These are phyloP conservation scores for Claviceps sorghi DNA, from an alignment of 2,329 filamentous ascomycete species.

Conservation along the genomic window DNA sequence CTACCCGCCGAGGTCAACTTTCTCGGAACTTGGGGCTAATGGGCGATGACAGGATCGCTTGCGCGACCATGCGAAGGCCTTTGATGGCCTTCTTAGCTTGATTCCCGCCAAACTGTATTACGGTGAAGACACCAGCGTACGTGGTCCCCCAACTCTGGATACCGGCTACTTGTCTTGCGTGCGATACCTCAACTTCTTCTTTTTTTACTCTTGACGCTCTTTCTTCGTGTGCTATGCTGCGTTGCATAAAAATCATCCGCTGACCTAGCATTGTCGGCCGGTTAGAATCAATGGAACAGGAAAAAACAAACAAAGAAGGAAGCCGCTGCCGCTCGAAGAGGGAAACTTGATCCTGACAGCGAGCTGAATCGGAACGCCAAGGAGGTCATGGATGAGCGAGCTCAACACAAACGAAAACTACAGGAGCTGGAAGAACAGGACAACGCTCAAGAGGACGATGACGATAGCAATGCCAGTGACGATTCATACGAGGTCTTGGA, in stretches of 20 bases:
- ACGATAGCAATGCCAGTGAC: constrained; percentile 29
- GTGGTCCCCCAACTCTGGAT: constrained; percentile 22
- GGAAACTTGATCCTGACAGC: constrained; percentile 83
- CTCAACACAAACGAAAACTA: constrained; percentile 66
- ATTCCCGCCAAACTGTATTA: constrained; percentile 89
- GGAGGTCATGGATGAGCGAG: constrained; percentile 76
- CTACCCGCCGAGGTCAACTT: constrained; percentile 7
- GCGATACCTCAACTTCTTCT: neutral
- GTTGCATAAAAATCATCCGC: neutral
- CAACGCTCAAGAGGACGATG: constrained; percentile 21
- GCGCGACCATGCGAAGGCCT: constrained; percentile 53
- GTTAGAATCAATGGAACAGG: constrained; percentile 76
- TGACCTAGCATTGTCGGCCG: constrained; percentile 1
- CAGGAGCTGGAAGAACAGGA: constrained; percentile 43
- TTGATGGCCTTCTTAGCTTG: constrained; percentile 73
- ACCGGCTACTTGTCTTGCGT: neutral
- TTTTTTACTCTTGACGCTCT: neutral
- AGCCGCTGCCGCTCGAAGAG: constrained; percentile 65
- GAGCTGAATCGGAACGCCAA: constrained; percentile 68
- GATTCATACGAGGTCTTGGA: constrained; percentile 30
- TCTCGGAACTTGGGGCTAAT: constrained; percentile 6
- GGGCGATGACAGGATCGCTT: constrained; percentile 33
- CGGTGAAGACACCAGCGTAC: constrained; percentile 67
- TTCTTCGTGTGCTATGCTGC: neutral
- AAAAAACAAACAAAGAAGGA: constrained; percentile 94